These are phyloP conservation scores for Miamiensis avidus DNA, from an alignment of 169 alveolate genomes.

Conservation along the genomic window DNA sequence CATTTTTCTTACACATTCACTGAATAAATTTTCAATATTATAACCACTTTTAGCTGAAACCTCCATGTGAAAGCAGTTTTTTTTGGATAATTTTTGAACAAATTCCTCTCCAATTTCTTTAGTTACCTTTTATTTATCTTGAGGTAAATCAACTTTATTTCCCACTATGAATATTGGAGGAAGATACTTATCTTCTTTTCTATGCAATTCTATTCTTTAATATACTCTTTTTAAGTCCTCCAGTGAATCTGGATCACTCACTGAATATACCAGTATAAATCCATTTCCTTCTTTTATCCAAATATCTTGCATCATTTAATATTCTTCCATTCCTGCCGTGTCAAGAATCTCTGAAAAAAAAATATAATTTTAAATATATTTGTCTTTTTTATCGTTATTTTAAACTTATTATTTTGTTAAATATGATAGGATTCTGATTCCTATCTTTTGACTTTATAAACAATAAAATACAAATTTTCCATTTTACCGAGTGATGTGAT, in stretches of 20 bases:
- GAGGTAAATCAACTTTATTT: not conserved
- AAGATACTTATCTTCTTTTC: not conserved
- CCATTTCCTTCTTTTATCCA: slow-evolving; percentile 34
- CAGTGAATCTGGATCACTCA: slow-evolving; percentile 26
- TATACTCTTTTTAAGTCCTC: not conserved
- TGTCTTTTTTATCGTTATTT: no score
- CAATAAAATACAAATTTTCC: not conserved
- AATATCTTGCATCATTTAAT: slow-evolving; percentile 28
- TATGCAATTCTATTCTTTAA: not conserved
- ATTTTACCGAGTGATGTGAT: not conserved
- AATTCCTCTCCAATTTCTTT: not conserved
- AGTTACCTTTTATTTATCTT: not conserved
- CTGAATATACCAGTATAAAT: slow-evolving; percentile 36
- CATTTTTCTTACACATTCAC: not conserved
- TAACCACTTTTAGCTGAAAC: not conserved
- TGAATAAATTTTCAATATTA: no score
- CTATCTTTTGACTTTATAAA: not conserved
- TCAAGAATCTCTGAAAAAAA: slow-evolving; percentile 33
- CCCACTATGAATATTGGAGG: not conserved
- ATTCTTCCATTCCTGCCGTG: slow-evolving; percentile 58
- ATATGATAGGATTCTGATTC: no score
- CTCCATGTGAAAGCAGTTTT: not conserved
- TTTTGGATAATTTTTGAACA: no score
- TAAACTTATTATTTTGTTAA: no score
- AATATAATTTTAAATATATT: not conserved